Conservation (phyloP, 2,329 filamentous ascomycete species). For the Phyllachora maydis region DNA sequence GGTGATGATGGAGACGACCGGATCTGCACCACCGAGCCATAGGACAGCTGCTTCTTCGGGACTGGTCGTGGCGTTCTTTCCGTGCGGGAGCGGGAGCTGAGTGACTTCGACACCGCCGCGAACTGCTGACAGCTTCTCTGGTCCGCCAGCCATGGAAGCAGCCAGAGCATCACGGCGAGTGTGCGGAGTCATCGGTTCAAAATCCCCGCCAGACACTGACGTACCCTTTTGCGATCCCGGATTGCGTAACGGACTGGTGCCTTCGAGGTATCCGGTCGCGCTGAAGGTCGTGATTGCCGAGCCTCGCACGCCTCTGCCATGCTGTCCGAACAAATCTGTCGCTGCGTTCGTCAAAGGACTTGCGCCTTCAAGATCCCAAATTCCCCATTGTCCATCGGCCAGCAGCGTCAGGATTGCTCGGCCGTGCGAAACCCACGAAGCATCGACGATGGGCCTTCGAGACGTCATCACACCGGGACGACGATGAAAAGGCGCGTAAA, state of each 20-base stretch:
- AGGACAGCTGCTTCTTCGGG: conserved; percentile 32
- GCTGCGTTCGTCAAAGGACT: conserved; percentile 17
- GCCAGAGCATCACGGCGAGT: conserved; percentile 31
- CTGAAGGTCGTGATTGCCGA: conserved; percentile 37
- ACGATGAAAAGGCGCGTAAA: conserved; percentile 34
- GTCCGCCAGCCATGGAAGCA: conserved; percentile 18
- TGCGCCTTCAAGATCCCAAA: conserved; percentile 43
- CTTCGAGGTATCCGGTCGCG: conserved; percentile 37
- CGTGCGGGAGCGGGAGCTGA: conserved; percentile 17
- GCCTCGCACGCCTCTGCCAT: conserved; percentile 30
- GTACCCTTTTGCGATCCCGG: conserved; percentile 15
- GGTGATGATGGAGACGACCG: conserved; percentile 32
- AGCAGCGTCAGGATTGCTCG: conserved; percentile 36
- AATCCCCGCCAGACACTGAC: conserved; percentile 18
- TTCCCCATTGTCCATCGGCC: conserved; percentile 45
- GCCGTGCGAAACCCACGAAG: conserved; percentile 39
- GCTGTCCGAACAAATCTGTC: conserved; percentile 23
- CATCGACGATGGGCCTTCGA: conserved; percentile 39
- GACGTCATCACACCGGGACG: conserved; percentile 16
- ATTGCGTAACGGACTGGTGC: conserved; percentile 31
- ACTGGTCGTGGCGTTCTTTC: conserved; percentile 19
- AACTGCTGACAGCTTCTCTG: conserved; percentile 28
- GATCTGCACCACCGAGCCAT: conserved; percentile 34
- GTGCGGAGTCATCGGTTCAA: conserved; percentile 44
- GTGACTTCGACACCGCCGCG: conserved; percentile 30